Evolutionary conservation across 495 filamentous ascomycete species (phyloP), one percentile per base, ranked within the genome.

Genomic region (Symbiotaphrina buchneri): DNA sequence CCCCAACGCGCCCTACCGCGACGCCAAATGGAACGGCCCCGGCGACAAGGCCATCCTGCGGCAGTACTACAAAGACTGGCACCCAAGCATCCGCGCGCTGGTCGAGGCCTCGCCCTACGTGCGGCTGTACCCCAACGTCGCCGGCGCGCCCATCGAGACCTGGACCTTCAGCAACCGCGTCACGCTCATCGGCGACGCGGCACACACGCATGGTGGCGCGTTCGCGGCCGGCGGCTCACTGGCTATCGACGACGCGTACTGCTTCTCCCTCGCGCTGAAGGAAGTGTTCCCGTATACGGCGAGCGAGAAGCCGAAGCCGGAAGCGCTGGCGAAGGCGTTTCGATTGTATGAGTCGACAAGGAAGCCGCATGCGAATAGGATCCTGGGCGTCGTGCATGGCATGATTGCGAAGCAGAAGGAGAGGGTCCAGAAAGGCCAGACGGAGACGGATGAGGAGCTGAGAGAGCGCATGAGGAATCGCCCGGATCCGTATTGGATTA

Each of bases 151-250:
- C 1, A 42, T 61, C 1, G 37, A 47, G 18, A 56, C 42, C 1
- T 62, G 58, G 59, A 43, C 57, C 3, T 46, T 58, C 18, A 45
- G 44, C 6, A 35, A 45, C 4, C 47, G 49, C 6, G 52, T 48
- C 1, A 58, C 55, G 3, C 41, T 62, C 0, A 46, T 55, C 7
- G 57, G 59, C 5, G 57, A 62, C 31, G 57, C 58, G 10, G 58
- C 58, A 0, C 57, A 64, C 39, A 49, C 59, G 8, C 58, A 64
- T 34, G 59, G 57, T 8, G 59, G 57, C 16, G 52, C 57, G 4
- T 56, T 55, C 33, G 58, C 59, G 10, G 59, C 59, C 0, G 59
- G 56, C 10, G 59, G 58, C 11, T 58, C 56, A 3, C 41, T 64
- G n/a, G 59, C 59, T 0, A 47, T 64, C 25, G 58, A 62, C 32